Percentiles rank a stretch among this genome's conserved stretches.
Evolutionary conservation across 495 filamentous ascomycete species (phyloP).

Genomic region (Amniculicola lignicola): DNA sequence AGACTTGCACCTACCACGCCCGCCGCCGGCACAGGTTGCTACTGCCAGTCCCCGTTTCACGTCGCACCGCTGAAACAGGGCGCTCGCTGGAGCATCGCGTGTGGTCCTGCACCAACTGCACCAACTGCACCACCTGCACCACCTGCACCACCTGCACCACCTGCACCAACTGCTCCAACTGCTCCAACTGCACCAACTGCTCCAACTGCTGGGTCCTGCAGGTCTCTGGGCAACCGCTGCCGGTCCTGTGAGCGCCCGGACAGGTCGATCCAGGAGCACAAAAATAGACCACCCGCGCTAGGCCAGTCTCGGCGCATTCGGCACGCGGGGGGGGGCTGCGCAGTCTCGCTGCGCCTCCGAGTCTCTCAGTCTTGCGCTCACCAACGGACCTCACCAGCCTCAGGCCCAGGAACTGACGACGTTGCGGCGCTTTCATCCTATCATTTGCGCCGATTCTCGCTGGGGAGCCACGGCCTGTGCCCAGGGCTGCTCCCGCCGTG

Average conservation of each 20-base stretch:
- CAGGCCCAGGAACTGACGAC: slow-evolving; percentile 15
- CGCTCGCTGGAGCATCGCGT: slow-evolving; percentile 1
- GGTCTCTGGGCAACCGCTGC: slow-evolving; percentile 5
- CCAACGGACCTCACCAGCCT: slow-evolving; percentile 14
- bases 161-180: background rate
- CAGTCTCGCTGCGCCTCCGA: too few species aligned
- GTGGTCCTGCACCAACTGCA: background rate
- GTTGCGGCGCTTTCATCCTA: background rate
- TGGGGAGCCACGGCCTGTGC: background rate
- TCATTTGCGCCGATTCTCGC: slow-evolving; percentile 4
- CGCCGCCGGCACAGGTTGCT: too few species aligned
- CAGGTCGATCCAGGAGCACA: too few species aligned
- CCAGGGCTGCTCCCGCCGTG: slow-evolving; percentile 6
- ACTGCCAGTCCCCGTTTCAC: slow-evolving; percentile 18
- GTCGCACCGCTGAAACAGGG: slow-evolving; percentile 11
- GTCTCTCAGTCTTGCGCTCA: too few species aligned
- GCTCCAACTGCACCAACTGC: background rate
- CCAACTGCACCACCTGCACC: background rate
- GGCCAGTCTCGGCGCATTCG: background rate
- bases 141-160: background rate
- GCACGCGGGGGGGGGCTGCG: background rate
- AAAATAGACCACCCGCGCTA: too few species aligned
- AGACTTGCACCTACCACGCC: too few species aligned
- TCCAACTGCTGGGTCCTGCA: background rate
- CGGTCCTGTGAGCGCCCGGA: background rate